Conservation (phyloP, 345 rosid species). For the Gossypium rotundifolium region DNA sequence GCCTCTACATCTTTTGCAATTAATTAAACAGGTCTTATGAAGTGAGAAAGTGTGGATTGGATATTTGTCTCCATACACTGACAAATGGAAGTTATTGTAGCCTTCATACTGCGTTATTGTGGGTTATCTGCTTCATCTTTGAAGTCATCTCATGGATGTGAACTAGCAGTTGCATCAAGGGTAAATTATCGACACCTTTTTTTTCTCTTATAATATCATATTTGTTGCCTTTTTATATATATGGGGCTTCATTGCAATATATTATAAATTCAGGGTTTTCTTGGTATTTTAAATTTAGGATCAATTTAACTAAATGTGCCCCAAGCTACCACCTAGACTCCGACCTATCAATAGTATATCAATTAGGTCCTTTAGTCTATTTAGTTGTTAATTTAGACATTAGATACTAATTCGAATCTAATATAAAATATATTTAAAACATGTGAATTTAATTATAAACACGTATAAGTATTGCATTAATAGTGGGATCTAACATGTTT, state of each 20-base stretch:
- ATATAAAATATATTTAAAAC: too few relatives aligned
- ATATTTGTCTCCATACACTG: constrained; percentile 10
- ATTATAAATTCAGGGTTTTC: not conserved
- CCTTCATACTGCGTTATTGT: constrained; percentile 10
- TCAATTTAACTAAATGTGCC: too few relatives aligned
- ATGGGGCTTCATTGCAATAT: not conserved
- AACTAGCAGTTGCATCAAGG: not conserved
- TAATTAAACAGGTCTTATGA: constrained; percentile 32
- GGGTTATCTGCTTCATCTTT: constrained; percentile 17
- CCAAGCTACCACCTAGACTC: too few relatives aligned
- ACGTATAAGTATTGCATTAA: too few relatives aligned
- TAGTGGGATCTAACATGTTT: too few relatives aligned
- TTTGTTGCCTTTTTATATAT: not conserved
- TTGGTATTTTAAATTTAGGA: not conserved
- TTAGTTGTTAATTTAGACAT: too few relatives aligned
- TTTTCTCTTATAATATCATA: not conserved
- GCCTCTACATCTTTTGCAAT: constrained; percentile 47
- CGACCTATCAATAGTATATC: too few relatives aligned
- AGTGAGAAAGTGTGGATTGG: constrained; percentile 8
- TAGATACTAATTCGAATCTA: too few relatives aligned
- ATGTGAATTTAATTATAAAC: too few relatives aligned
- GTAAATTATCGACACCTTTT: constrained; percentile 5
- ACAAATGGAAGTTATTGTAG: constrained; percentile 7
- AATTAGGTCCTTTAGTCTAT: too few relatives aligned
- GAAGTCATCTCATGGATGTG: not conserved